Percentiles rank a stretch among this genome's conserved stretches.
Evolutionary conservation across 2,329 filamentous ascomycete genomes (phyloP).

Genomic region (Colletotrichum tropicale): DNA sequence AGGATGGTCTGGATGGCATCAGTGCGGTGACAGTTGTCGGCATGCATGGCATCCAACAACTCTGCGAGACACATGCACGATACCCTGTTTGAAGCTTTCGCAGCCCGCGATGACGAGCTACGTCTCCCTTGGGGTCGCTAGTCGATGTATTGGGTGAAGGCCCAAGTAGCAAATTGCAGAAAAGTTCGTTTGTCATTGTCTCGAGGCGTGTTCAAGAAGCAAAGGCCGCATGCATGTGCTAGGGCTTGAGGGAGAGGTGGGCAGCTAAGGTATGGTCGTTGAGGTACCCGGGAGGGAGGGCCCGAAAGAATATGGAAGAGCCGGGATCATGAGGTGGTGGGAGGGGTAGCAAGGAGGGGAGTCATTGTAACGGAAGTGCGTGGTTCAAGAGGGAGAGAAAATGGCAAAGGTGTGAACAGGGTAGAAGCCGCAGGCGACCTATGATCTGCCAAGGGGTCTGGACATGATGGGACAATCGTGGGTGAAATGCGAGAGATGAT

Average conservation of each 20-base stretch:
- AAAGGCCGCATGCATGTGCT: constrained; percentile 1
- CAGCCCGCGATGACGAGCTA: constrained; percentile 1
- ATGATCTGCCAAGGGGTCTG: constrained; percentile 4
- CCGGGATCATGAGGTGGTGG: neutral
- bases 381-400: neutral
- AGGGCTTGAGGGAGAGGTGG: neutral
- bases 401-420: constrained; percentile 5
- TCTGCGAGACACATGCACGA: neutral
- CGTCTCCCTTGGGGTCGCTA: neutral
- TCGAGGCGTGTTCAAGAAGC: neutral
- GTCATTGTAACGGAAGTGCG: constrained; percentile 2
- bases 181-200: neutral
- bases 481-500: constrained; percentile 14
- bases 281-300: constrained; percentile 13
- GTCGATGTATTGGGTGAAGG: neutral
- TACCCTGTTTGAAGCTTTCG: neutral
- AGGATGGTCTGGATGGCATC: constrained; percentile 11
- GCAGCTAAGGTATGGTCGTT: neutral
- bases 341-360: neutral
- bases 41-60: constrained; percentile 8
- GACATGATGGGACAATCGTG: constrained; percentile 4
- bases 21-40: constrained; percentile 8
- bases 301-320: constrained; percentile 5
- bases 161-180: neutral
- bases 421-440: neutral